phyloP scores from a whole-genome alignment of 2,329 filamentous ascomycete genomes.

The Pseudopyricularia javanii region DNA sequence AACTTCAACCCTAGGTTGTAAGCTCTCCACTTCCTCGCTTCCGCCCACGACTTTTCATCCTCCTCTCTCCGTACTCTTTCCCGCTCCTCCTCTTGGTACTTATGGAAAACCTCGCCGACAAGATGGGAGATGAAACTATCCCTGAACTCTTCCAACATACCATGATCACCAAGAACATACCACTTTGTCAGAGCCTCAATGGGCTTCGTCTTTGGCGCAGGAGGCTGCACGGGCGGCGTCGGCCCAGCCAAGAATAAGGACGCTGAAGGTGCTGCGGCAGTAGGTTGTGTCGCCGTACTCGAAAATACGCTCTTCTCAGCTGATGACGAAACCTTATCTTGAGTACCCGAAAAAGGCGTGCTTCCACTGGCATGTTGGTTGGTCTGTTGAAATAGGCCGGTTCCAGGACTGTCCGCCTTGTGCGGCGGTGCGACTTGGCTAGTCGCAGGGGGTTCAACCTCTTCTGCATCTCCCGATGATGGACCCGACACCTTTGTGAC shows the following conservation, averaged over 20 bases:
- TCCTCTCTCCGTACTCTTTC: conserved; percentile 32
- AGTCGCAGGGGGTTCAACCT: not conserved
- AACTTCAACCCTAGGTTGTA: conserved; percentile 40
- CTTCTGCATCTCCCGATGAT: not conserved
- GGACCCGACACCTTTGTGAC: not conserved
- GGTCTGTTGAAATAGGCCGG: not conserved
- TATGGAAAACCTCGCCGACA: conserved; percentile 26
- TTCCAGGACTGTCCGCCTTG: not conserved
- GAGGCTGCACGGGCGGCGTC: conserved; percentile 4
- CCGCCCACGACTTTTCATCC: conserved; percentile 30
- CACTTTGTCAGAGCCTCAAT: conserved; percentile 39
- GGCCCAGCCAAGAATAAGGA: not conserved
- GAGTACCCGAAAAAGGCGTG: not conserved
- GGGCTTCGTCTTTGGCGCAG: conserved; percentile 19
- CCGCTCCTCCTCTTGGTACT: conserved; percentile 25
- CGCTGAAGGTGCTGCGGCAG: not conserved
- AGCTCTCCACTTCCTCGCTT: conserved; percentile 33
- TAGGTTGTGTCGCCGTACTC: not conserved
- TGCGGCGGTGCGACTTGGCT: not conserved
- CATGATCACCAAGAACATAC: conserved; percentile 41
- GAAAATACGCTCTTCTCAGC: not conserved
- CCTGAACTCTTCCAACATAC: conserved; percentile 38
- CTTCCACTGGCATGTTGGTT: not conserved
- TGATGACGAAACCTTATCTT: not conserved
- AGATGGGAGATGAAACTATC: conserved; percentile 31